Base-by-base conservation (phyloP, 768 basidiomycete species). In the Russula lepida region DNA sequence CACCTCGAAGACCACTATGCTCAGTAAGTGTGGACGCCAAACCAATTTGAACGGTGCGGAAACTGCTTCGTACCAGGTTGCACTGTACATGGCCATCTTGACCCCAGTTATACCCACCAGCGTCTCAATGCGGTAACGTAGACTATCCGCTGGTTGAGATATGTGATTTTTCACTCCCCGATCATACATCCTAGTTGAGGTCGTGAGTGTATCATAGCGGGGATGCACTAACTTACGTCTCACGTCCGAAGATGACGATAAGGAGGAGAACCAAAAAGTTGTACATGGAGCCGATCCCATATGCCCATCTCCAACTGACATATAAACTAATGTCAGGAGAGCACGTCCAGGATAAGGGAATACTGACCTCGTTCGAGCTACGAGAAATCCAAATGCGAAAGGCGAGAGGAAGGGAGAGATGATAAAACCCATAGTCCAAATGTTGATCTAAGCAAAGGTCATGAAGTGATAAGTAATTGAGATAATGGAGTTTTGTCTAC, bases 371-470 rank as follows among this genome's bases (percentile, higher is more conserved):
- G 79, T 75, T 6, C 80, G 74, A 0, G 84, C 84, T 3, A 83
- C 82, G 5, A 87, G 74, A 75, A 86, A 88, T 4, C 86, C 85
- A 63, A 86, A 83, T 0, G 80, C 76, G 67, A 85, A 86, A 0
- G 86, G 86, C 2, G 83, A 84, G 11, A 82, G 66, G 74, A 83
- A 83, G 11, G 81, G 84, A 15, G 84, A 84, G 28, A 85, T 69
- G 67, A 88, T 79, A 73, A 87, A 85, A 1, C 84, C 86, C 79
- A 88, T 82, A 3, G 85, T 86, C 86, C 85, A 86, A 53, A 84
- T 71, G 64, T 84, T 85, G 37, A 87, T 76, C 83, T 85, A 60
- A 6, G 21, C 25, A 27, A 6, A n/a, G 21, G 21, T 41, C 28
- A 15, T 28, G 33, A 37, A 56, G 43, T 37, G 11, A 17, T 4